Evolutionary conservation across 2,329 filamentous ascomycete genomes (phyloP).

Genomic region (Diaporthe sp.): DNA sequence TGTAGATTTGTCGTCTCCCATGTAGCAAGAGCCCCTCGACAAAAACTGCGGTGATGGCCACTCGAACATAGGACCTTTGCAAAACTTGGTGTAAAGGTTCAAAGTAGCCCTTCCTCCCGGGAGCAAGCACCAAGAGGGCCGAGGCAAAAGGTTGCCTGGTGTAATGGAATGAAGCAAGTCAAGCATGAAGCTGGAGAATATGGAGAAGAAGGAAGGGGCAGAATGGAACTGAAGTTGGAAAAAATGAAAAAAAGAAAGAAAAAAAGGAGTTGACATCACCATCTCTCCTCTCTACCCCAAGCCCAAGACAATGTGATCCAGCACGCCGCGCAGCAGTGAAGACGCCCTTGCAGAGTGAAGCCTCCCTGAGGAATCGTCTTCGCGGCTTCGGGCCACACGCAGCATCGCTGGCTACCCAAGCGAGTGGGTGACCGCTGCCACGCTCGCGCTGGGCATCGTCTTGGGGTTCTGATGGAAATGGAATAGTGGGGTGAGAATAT

Average conservation of each 20-base stretch:
- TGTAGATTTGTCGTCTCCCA: constrained; percentile 1
- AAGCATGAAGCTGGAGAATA: no score
- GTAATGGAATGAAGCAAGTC: no score
- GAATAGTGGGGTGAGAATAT: constrained; percentile 59
- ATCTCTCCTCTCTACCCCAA: constrained; percentile 67
- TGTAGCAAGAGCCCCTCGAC: no score
- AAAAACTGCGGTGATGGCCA: background rate
- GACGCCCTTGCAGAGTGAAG: constrained; percentile 77
- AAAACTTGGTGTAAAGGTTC: background rate
- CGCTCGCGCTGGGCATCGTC: constrained; percentile 76
- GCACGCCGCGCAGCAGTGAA: constrained; percentile 77
- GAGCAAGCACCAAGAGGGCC: no score
- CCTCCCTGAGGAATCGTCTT: constrained; percentile 77
- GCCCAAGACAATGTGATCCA: constrained; percentile 73
- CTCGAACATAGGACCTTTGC: constrained; percentile 28
- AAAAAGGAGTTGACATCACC: constrained; percentile 61
- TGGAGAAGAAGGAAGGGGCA: background rate
- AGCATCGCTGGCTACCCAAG: constrained; percentile 75
- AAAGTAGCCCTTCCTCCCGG: no score
- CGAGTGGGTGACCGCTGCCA: constrained; percentile 74
- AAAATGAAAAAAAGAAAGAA: constrained; percentile 48
- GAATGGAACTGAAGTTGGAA: no score
- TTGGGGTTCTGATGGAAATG: constrained; percentile 66
- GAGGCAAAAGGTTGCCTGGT: no score
- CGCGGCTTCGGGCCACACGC: constrained; percentile 73